Base-by-base conservation (phyloP, 768 basidiomycete genomes). In the Amanita brunnescens region DNA sequence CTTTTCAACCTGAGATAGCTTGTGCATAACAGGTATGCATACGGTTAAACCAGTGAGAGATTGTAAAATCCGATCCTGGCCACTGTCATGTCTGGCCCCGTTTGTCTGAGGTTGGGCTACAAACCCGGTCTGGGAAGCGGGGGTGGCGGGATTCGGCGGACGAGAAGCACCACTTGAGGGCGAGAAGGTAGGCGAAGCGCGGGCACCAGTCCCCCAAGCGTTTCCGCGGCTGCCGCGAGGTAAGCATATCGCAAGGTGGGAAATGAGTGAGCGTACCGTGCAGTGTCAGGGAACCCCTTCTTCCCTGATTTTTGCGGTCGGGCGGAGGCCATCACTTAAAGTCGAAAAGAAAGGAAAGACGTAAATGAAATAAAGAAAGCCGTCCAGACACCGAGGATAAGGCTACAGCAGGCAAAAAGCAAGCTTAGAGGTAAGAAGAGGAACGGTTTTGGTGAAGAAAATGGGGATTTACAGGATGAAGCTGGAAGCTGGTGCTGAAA, bases 131-230 rank as follows among this genome's bases (percentile, higher is more conserved):
- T 69, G 59, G 55, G 61, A 47, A 51, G 61, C 34, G 63, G 71
- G 59, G 64, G 76, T 49, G 57, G 64, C 54, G 47, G 58, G 44
- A 56, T 58, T 63, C 41, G 69, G 66, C 23, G 70, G 63, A 37
- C 71, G 68, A 46, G 68, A 65, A 29, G 70, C 60, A 54, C 59
- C 66, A 55, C 57, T 65, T 33, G 75, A 67, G 2, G 85, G 76
- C 54, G 84, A 82, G 67, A 81, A 87, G 2, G 84, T 83, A 14
- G 85, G 81, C 46, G 86, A 85, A 51, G 81, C 72, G 51, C 86
- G 80, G 48, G 83, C 67, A 49, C 78, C 79, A 58, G 77, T 67
- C 33, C 62, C 62, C 87, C 87, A 90, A 24, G 86, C 84, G 55
- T 73, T 65, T 48, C 67, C 57, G 38, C 65, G 56, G 55, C 71